Percentiles rank a stretch among this genome's conserved stretches.
These are phyloP conservation scores for Torulaspora pretoriensis DNA, from an alignment of 1,139 yeast genomes.

Conservation along the genomic window DNA sequence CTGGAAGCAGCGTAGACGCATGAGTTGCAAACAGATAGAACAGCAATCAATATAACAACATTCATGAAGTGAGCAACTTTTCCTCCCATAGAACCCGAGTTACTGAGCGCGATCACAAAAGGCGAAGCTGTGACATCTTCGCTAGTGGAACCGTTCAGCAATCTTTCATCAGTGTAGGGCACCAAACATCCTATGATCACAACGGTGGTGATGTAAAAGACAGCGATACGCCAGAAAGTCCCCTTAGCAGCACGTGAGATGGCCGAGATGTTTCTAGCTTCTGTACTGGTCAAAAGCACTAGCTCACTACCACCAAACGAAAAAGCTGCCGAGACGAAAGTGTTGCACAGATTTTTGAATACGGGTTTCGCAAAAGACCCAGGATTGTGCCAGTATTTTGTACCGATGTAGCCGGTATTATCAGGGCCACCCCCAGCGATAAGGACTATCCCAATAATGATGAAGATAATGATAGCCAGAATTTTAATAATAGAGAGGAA, in stretches of 20 bases:
- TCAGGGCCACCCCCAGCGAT: conserved; percentile 60
- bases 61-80: conserved; percentile 62
- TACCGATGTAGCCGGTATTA: conserved; percentile 54
- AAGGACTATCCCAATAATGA: conserved; percentile 54
- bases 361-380: conserved; percentile 55
- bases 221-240: conserved; percentile 56
- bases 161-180: conserved; percentile 52
- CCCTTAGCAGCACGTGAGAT: conserved; percentile 67
- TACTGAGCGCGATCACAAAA: conserved; percentile 61
- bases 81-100: conserved; percentile 48
- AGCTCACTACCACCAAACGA: conserved; percentile 56
- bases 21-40: conserved; percentile 69
- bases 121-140: conserved; percentile 60
- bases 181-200: conserved; percentile 57
- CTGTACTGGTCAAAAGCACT: conserved; percentile 50
- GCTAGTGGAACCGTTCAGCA: conserved; percentile 41
- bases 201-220: conserved; percentile 47
- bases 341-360: conserved; percentile 77
- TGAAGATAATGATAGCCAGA: conserved; percentile 55
- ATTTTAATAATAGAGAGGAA: conserved; percentile 53
- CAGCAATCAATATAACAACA: conserved; percentile 66
- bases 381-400: conserved; percentile 50
- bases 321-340: conserved; percentile 55
- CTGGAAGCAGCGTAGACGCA: conserved; percentile 76
- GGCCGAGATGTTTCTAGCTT: conserved; percentile 40